These are phyloP conservation scores for Pisolithus orientalis DNA, from an alignment of 768 basidiomycete genomes.

Conservation along the genomic window DNA sequence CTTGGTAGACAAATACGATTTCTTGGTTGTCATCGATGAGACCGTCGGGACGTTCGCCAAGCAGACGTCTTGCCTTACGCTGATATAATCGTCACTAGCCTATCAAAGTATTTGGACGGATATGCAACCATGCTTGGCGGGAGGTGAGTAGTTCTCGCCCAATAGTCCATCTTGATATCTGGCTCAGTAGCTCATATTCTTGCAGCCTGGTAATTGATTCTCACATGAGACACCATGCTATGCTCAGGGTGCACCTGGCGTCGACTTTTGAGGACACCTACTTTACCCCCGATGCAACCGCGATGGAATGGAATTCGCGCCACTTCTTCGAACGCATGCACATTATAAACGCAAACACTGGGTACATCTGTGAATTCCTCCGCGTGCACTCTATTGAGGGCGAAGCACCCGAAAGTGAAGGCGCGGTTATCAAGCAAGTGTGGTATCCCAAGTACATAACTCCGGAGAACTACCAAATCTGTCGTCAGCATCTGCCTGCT, in stretches of 20 bases:
- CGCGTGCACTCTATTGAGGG: conserved; percentile 46
- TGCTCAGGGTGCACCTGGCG: conserved; percentile 55
- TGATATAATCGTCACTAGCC: conserved; percentile 86
- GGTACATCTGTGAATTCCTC: conserved; percentile 76
- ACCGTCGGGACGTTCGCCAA: conserved; percentile 94
- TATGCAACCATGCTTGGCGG: conserved; percentile 97
- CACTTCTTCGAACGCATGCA: conserved; percentile 76
- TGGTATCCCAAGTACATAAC: conserved; percentile 87
- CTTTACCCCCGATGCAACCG: conserved; percentile 87
- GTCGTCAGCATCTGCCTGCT: conserved; percentile 40
- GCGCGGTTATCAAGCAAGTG: conserved; percentile 65
- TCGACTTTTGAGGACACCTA: conserved; percentile 76
- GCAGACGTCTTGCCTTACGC: conserved; percentile 83
- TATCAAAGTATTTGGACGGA: conserved; percentile 93
- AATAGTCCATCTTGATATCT: not conserved
- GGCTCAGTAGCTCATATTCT: not conserved
- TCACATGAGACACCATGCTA: conserved; percentile 55
- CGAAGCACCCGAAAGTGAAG: conserved; percentile 23
- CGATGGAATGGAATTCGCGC: conserved; percentile 97
- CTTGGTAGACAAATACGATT: conserved; percentile 84
- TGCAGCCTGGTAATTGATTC: conserved; percentile 85
- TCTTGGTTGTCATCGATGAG: conserved; percentile 87
- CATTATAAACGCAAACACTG: conserved; percentile 75
- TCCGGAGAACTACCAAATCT: conserved; percentile 61
- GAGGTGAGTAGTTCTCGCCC: conserved; percentile 47